Percentiles rank a stretch among this genome's conserved stretches.
Conservation (phyloP, 306 rosid genomes). For the Nissolia schottii region DNA sequence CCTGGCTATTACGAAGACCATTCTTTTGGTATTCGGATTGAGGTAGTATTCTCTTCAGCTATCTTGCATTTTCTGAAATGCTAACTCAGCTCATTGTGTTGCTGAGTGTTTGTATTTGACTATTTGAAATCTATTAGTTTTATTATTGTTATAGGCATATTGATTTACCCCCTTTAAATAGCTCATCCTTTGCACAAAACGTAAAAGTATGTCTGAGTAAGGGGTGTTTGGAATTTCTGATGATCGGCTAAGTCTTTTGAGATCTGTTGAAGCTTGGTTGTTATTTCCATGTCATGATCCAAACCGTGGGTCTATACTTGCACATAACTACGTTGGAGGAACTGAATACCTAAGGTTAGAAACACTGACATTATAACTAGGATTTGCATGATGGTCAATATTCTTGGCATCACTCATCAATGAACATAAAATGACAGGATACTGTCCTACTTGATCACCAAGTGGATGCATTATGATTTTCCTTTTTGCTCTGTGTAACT, state of each 20-base stretch:
- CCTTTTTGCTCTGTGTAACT: background rate
- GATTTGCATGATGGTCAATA: background rate
- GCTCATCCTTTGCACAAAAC: background rate
- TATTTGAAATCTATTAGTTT: conserved; percentile 1
- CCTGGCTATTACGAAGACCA: conserved; percentile 98
- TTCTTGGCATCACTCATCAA: conserved; percentile 20
- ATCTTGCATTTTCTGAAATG: conserved; percentile 13
- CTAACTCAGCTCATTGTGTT: conserved; percentile 6
- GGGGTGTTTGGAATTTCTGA: conserved; percentile 9
- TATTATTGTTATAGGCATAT: background rate
- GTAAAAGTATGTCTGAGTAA: background rate
- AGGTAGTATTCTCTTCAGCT: conserved; percentile 44
- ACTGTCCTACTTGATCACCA: background rate
- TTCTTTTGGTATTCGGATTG: conserved; percentile 90
- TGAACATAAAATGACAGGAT: conserved; percentile 1
- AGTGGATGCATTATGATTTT: background rate
- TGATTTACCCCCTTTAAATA: background rate
- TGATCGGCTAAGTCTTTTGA: background rate
- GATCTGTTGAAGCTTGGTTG: conserved; percentile 3
- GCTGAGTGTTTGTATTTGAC: conserved; percentile 6
- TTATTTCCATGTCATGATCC: background rate
- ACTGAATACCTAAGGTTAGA: background rate
- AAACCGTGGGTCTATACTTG: background rate
- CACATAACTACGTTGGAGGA: background rate
- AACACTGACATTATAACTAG: background rate